Percentiles rank a stretch among this genome's conserved stretches.
phyloP scores from a whole-genome alignment of 1,284 basidiomycete genomes.

The Ceratobasidium sp. region DNA sequence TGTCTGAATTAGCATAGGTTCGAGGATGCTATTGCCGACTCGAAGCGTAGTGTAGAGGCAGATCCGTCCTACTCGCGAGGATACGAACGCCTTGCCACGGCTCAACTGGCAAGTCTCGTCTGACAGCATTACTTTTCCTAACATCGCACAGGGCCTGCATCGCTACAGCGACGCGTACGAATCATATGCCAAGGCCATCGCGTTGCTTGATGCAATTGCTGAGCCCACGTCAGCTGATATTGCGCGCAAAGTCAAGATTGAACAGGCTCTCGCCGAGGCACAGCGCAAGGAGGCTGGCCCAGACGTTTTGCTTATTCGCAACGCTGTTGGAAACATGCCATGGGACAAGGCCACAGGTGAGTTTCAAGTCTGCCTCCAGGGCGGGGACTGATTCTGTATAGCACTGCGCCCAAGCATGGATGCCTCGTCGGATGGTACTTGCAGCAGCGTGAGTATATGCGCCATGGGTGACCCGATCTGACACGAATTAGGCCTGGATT shows the following conservation, averaged over 20 bases:
- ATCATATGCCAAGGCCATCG: slow-evolving; percentile 36
- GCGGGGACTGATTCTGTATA: neutral
- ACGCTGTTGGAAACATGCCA: slow-evolving; percentile 26
- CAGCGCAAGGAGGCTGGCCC: slow-evolving; percentile 35
- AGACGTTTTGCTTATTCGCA: slow-evolving; percentile 29
- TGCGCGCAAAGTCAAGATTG: slow-evolving; percentile 34
- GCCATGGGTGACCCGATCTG: neutral
- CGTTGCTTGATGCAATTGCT: slow-evolving; percentile 23
- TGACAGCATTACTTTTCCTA: neutral
- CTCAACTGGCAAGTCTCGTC: slow-evolving; percentile 18
- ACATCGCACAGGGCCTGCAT: slow-evolving; percentile 24
- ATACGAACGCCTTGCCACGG: slow-evolving; percentile 20
- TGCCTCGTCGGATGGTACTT: slow-evolving; percentile 17
- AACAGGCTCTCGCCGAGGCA: slow-evolving; percentile 30
- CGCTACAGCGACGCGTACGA: slow-evolving; percentile 35
- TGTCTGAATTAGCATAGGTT: slow-evolving; percentile 7
- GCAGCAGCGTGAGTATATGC: slow-evolving; percentile 12
- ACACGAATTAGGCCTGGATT: slow-evolving; percentile 44
- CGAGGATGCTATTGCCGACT: slow-evolving; percentile 30
- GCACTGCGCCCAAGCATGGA: slow-evolving; percentile 33
- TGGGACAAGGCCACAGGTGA: slow-evolving; percentile 33
- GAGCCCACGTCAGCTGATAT: slow-evolving; percentile 29
- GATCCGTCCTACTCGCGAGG: slow-evolving; percentile 31
- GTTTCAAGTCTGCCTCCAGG: neutral
- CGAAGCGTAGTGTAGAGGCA: slow-evolving; percentile 32